Percentiles rank a stretch among this genome's conserved stretches.
Conservation (phyloP, 305 asterid species). For the Ajuga reptans region DNA sequence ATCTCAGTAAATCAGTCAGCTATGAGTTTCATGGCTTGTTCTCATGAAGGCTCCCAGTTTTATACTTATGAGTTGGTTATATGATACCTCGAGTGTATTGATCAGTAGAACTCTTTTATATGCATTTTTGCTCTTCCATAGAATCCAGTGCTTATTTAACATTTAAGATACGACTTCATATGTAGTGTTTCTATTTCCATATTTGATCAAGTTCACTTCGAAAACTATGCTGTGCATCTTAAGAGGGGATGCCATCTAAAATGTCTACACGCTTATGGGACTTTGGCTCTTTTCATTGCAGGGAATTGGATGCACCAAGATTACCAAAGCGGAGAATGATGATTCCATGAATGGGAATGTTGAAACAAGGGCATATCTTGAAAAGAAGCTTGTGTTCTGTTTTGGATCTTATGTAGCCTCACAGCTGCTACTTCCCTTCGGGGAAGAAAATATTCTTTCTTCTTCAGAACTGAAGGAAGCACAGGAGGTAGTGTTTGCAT, state of each 20-base stretch:
- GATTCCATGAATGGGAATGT: constrained; percentile 61
- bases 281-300: constrained; percentile 32
- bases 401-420: constrained; percentile 92
- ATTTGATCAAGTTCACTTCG: background rate
- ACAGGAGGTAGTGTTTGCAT: constrained; percentile 62
- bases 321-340: constrained; percentile 62
- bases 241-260: background rate
- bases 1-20: background rate
- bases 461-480: constrained; percentile 77
- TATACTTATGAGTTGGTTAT: background rate
- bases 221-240: background rate
- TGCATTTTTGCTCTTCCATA: background rate
- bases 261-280: background rate
- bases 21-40: background rate
- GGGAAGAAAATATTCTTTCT: constrained; percentile 89
- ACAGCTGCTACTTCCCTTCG: constrained; percentile 83
- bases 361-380: constrained; percentile 84
- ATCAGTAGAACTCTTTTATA: background rate
- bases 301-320: constrained; percentile 97
- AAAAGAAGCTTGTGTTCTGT: constrained; percentile 86
- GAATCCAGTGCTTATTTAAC: background rate
- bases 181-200: background rate
- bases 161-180: constrained; percentile 10
- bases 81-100: background rate
- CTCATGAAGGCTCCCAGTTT: background rate